These are phyloP conservation scores for Diplogelasinospora grovesii DNA, from an alignment of 495 filamentous ascomycete species.

Conservation along the genomic window DNA sequence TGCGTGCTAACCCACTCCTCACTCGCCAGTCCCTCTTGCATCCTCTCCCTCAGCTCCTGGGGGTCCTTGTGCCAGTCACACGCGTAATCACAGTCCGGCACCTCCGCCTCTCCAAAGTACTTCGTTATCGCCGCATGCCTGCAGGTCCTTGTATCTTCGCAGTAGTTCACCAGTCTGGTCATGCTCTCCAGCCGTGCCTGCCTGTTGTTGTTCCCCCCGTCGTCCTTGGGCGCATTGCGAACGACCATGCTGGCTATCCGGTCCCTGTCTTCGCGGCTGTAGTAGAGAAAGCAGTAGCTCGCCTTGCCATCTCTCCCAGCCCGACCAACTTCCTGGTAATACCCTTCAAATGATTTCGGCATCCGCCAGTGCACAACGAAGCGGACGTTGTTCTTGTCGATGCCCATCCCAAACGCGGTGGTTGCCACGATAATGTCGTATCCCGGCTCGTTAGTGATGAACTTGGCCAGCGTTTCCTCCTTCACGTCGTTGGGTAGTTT, in stretches of 20 bases:
- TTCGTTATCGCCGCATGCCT: constrained; percentile 69
- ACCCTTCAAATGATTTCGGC: constrained; percentile 88
- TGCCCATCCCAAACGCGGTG: constrained; percentile 96
- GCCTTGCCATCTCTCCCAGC: constrained; percentile 87
- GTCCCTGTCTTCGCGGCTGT: constrained; percentile 76
- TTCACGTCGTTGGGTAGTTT: constrained; percentile 55
- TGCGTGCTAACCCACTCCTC: constrained; percentile 74
- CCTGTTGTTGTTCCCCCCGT: constrained; percentile 13
- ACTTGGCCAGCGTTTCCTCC: constrained; percentile 58
- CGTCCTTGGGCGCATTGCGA: constrained; percentile 32
- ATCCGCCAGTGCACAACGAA: constrained; percentile 93
- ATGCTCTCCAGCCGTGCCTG: constrained; percentile 39
- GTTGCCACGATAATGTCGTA: constrained; percentile 93
- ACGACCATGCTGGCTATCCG: constrained; percentile 53
- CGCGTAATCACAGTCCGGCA: constrained; percentile 67
- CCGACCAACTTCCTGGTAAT: constrained; percentile 91
- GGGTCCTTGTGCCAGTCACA: constrained; percentile 87
- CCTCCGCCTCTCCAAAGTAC: constrained; percentile 69
- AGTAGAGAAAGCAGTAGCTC: constrained; percentile 80
- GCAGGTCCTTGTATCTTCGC: constrained; percentile 66
- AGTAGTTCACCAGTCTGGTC: constrained; percentile 65
- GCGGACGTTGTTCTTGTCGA: constrained; percentile 88
- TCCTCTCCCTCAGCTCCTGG: constrained; percentile 54
- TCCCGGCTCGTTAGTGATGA: constrained; percentile 65
- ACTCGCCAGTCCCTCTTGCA: constrained; percentile 53